A percentile compares a stretch with the other conserved stretches of the same genome.
Evolutionary conservation across 208 protist species (phyloP).

Genomic region (Leishmania major): DNA sequence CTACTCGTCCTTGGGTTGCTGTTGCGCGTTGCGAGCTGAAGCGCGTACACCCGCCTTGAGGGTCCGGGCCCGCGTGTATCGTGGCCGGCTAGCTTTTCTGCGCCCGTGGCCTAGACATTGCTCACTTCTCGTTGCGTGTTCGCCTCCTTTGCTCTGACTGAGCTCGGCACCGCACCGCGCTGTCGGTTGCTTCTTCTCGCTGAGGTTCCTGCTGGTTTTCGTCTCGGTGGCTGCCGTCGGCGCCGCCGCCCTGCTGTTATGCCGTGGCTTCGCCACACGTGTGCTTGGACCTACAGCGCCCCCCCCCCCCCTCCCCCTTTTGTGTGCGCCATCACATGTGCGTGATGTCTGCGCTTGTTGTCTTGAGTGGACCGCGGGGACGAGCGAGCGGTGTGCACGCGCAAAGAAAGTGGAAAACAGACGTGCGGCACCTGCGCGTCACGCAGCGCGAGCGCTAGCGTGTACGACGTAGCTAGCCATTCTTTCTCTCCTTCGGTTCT

Average conservation of each 20-base stretch:
- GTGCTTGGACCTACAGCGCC: neutral
- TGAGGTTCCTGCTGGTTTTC: neutral
- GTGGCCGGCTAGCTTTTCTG: neutral
- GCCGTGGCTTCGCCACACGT: neutral
- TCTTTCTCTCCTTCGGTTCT: neutral
- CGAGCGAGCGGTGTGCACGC: neutral
- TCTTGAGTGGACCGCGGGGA: neutral
- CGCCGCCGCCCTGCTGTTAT: neutral
- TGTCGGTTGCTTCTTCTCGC: neutral
- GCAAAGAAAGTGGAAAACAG: neutral
- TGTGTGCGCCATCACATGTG: neutral
- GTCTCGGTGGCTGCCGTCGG: neutral
- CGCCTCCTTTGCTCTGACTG: no score
- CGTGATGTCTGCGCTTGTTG: neutral
- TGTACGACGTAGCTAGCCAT: neutral
- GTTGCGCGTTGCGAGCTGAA: conserved; percentile 24
- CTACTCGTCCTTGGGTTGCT: conserved; percentile 44
- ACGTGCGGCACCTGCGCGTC: neutral
- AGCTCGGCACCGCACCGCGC: no score
- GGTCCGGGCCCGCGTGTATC: neutral
- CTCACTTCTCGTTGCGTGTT: neutral
- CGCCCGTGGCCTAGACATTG: neutral
- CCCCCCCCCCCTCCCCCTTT: neutral
- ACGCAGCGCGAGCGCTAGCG: neutral
- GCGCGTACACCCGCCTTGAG: neutral